Evolutionary conservation across 805 yeast genomes (phyloP).

Genomic region (Jamesozyma jinghongensis): DNA sequence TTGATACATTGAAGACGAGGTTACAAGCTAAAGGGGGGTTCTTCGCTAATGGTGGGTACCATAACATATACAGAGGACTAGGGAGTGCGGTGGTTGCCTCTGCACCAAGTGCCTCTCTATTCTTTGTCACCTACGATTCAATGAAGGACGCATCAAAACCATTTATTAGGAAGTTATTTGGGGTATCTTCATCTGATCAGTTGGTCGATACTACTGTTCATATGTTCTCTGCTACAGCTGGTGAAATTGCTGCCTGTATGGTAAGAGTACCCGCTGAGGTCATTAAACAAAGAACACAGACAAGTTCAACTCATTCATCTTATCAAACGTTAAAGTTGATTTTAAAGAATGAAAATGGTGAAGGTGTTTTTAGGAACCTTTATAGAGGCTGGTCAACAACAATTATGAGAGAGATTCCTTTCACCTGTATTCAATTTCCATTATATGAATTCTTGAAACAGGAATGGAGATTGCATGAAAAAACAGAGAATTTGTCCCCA

Average conservation of each 20-base stretch:
- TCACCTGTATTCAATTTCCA: constrained; percentile 93
- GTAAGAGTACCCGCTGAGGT: constrained; percentile 97
- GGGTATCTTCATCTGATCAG: constrained; percentile 17
- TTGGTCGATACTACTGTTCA: constrained; percentile 45
- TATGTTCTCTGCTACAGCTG: constrained; percentile 80
- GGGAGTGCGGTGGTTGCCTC: constrained; percentile 92
- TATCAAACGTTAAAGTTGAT: constrained; percentile 57
- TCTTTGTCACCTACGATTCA: constrained; percentile 77
- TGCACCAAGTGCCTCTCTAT: constrained; percentile 79
- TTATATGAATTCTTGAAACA: constrained; percentile 75
- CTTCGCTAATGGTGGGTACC: constrained; percentile 85
- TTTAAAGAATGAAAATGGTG: constrained; percentile 58
- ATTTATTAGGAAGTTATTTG: constrained; percentile 18
- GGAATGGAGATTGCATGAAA: constrained; percentile 37
- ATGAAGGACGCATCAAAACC: constrained; percentile 45
- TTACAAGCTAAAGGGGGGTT: constrained; percentile 95
- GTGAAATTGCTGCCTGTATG: constrained; percentile 88
- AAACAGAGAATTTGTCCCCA: constrained; percentile 33
- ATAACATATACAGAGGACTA: constrained; percentile 81
- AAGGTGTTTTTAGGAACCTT: constrained; percentile 67
- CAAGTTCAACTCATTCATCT: constrained; percentile 48
- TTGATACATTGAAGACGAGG: constrained; percentile 90
- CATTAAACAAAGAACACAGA: constrained; percentile 88
- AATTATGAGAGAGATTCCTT: constrained; percentile 90
- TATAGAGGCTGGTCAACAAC: constrained; percentile 94